Conservation (phyloP, 176 grass and related monocot genomes). For the Luzula sylvatica region DNA sequence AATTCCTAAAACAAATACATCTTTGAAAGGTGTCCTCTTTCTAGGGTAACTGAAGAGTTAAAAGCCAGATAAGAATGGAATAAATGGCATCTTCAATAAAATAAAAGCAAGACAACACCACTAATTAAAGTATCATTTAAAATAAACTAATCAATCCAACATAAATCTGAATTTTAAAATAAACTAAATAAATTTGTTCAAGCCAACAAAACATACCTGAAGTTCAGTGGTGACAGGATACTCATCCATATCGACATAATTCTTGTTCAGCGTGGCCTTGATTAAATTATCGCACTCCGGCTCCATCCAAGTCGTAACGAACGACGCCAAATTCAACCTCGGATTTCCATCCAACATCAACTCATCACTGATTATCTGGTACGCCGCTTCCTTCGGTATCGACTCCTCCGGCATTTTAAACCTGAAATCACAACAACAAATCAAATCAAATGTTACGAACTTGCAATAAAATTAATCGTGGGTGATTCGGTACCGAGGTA, state of each 20-base stretch:
- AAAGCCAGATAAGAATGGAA: not conserved
- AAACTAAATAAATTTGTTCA: no score
- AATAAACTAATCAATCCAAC: not conserved
- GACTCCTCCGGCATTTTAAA: constrained; percentile 41
- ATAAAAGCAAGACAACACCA: not conserved
- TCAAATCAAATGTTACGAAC: no score
- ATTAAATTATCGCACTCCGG: constrained; percentile 78
- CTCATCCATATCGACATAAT: constrained; percentile 77
- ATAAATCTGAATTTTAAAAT: no score
- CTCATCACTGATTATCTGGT: constrained; percentile 83
- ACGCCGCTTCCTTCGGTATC: constrained; percentile 58
- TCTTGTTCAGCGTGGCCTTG: constrained; percentile 46
- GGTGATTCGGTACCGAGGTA: constrained; percentile 41
- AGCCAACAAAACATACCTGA: constrained; percentile 49
- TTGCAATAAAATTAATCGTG: no score
- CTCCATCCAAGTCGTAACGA: constrained; percentile 88
- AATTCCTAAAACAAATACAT: not conserved
- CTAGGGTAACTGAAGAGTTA: not conserved
- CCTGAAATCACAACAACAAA: constrained; percentile 22
- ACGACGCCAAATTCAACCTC: constrained; percentile 51
- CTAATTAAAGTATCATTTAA: not conserved
- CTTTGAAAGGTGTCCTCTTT: not conserved
- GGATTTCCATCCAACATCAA: constrained; percentile 79
- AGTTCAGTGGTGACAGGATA: constrained; percentile 75
- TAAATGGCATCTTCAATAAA: not conserved